Conservation (phyloP, 2,329 filamentous ascomycete genomes). For the Hypoxylon rubiginosum region DNA sequence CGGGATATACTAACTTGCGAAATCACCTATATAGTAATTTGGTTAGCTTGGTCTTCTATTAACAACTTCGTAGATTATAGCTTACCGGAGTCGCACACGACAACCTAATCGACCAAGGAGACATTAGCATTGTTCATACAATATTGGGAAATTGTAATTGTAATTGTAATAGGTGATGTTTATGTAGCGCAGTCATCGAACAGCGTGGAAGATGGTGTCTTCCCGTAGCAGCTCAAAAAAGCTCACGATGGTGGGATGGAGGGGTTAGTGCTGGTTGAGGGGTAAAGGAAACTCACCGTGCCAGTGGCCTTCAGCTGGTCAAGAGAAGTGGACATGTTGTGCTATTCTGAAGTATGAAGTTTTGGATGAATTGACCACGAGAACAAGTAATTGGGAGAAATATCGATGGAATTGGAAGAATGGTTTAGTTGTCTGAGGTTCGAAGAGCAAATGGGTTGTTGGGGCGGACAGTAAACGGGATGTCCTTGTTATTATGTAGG, state of each 20-base stretch:
- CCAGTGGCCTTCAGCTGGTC: constrained; percentile 97
- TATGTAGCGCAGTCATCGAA: background rate
- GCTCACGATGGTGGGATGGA: constrained; percentile 49
- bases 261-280: constrained; percentile 47
- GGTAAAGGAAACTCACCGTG: constrained; percentile 78
- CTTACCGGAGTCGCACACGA: constrained; percentile 97
- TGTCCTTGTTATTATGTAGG: constrained; percentile 26
- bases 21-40: constrained; percentile 71
- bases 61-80: constrained; percentile 41
- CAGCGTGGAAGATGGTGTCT: constrained; percentile 8
- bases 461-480: constrained; percentile 20
- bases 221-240: constrained; percentile 22
- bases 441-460: constrained; percentile 26
- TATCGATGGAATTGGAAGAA: background rate
- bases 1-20: constrained; percentile 73
- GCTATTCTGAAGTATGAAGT: constrained; percentile 7
- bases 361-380: background rate
- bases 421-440: constrained; percentile 21
- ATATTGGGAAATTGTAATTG: background rate
- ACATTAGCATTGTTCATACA: constrained; percentile 41
- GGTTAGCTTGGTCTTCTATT: constrained; percentile 46
- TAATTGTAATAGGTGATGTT: background rate
- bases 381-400: constrained; percentile 4
- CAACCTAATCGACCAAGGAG: constrained; percentile 70
- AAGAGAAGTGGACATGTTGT: constrained; percentile 85